Evolutionary conservation across 1,284 basidiomycete genomes (phyloP).

Genomic region (Cutaneotrichosporon mucoides): DNA sequence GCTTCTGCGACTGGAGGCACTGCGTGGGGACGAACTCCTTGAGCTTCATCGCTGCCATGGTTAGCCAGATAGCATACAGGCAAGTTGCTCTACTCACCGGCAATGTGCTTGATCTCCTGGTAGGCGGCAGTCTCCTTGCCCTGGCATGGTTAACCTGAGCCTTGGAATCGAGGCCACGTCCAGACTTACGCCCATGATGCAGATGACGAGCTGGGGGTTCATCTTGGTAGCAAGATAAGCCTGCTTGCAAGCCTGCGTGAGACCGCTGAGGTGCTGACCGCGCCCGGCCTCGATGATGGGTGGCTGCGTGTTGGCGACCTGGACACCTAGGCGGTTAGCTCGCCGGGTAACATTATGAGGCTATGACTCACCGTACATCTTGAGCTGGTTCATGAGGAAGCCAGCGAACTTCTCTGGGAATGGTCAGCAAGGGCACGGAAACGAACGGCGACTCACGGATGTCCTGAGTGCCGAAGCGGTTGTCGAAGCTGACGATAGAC

Average conservation of each 20-base stretch:
- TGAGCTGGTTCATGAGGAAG: slow-evolving; percentile 15
- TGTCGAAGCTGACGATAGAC: slow-evolving; percentile 43
- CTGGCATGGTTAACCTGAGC: no score
- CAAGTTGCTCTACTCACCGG: slow-evolving; percentile 10
- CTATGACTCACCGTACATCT: slow-evolving; percentile 15
- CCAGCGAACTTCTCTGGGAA: slow-evolving; percentile 25
- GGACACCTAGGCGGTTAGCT: slow-evolving; percentile 15
- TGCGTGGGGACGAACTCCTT: slow-evolving; percentile 38
- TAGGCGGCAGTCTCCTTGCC: slow-evolving; percentile 44
- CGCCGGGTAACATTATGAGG: no score
- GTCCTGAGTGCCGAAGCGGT: slow-evolving; percentile 6
- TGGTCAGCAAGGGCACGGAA: no score
- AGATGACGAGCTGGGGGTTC: slow-evolving; percentile 44
- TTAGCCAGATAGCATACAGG: no score
- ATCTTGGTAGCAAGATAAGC: slow-evolving; percentile 33
- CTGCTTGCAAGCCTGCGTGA: slow-evolving; percentile 25
- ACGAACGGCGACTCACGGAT: background rate
- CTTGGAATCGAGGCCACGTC: no score
- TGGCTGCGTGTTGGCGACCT: slow-evolving; percentile 30
- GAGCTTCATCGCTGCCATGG: slow-evolving; percentile 5
- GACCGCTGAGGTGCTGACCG: slow-evolving; percentile 1
- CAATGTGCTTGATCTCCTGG: slow-evolving; percentile 48
- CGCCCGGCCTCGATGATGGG: slow-evolving; percentile 9
- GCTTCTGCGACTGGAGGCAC: slow-evolving; percentile 47
- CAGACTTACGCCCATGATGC: slow-evolving; percentile 30